phyloP scores from a whole-genome alignment of 2,329 filamentous ascomycete genomes.

The Calycina herbarum region DNA sequence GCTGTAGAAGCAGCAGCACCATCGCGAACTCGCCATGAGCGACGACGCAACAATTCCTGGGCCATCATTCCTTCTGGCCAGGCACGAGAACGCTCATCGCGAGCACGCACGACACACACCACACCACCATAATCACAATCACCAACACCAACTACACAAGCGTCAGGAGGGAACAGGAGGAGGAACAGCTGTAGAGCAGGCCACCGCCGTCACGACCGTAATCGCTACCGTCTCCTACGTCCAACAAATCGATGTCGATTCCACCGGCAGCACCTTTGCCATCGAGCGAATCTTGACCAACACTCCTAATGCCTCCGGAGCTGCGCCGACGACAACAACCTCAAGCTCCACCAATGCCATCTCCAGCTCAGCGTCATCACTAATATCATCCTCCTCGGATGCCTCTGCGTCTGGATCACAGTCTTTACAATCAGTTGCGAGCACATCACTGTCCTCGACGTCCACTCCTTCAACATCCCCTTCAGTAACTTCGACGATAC shows the following conservation, averaged over 20 bases:
- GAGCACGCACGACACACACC: constrained; percentile 27
- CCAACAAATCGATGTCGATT: constrained; percentile 36
- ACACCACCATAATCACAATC: constrained; percentile 19
- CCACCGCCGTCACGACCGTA: constrained; percentile 27
- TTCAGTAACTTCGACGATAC: constrained; percentile 6
- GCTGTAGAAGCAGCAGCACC: constrained; percentile 36
- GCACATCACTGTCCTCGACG: constrained; percentile 24
- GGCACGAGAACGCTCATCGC: constrained; percentile 36
- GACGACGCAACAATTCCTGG: constrained; percentile 22
- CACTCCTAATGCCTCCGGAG: constrained; percentile 8
- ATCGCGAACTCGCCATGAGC: constrained; percentile 29
- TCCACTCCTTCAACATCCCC: constrained; percentile 31
- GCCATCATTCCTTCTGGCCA: constrained; percentile 40
- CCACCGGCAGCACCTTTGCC: constrained; percentile 31
- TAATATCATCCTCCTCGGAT: constrained; percentile 11
- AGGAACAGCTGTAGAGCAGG: constrained; percentile 14
- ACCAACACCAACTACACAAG: constrained; percentile 23
- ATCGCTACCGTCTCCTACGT: constrained; percentile 35
- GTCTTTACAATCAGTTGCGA: constrained; percentile 30
- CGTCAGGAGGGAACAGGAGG: constrained; percentile 7
- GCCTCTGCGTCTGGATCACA: constrained; percentile 21
- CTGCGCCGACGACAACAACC: constrained; percentile 9
- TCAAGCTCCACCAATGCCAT: constrained; percentile 4
- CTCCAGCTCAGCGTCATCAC: constrained; percentile 11
- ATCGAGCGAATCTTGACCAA: constrained; percentile 25